These are phyloP conservation scores for Globisporangium rhizosaccharum DNA, from an alignment of 352 stramenopile genomes.

Conservation along the genomic window DNA sequence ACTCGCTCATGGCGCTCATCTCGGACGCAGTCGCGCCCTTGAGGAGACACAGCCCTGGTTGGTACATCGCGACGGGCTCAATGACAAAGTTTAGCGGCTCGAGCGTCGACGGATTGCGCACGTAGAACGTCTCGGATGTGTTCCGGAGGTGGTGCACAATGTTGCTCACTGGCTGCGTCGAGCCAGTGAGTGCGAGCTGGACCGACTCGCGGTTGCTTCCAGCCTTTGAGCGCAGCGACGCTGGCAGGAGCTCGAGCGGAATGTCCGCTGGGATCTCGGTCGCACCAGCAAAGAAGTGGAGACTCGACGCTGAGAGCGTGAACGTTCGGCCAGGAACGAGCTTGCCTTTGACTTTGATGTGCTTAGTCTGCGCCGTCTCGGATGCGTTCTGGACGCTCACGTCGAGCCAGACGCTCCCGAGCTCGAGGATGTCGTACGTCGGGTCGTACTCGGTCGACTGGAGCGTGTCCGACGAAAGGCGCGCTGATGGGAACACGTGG, in stretches of 20 bases:
- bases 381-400: constrained; percentile 61
- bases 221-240: constrained; percentile 36
- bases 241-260: constrained; percentile 33
- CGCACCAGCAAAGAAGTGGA: constrained; percentile 75
- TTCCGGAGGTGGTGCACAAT: constrained; percentile 66
- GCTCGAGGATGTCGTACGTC: constrained; percentile 46
- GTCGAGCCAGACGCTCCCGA: constrained; percentile 62
- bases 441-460: constrained; percentile 23
- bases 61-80: constrained; percentile 57
- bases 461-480: constrained; percentile 43
- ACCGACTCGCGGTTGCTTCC: constrained; percentile 27
- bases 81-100: constrained; percentile 75
- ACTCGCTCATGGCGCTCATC: constrained; percentile 75
- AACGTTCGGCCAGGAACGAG: constrained; percentile 80
- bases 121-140: constrained; percentile 69
- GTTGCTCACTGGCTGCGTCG: constrained; percentile 17
- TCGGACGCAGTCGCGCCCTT: constrained; percentile 46
- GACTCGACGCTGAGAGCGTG: constrained; percentile 61
- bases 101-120: constrained; percentile 65
- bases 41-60: constrained; percentile 57
- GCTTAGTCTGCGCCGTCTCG: constrained; percentile 55
- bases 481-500: constrained; percentile 57
- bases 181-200: constrained; percentile 18
- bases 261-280: constrained; percentile 53
- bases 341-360: constrained; percentile 69